Conservation (phyloP, 2,329 filamentous ascomycete genomes). For the Dendrostoma leiphaemia region DNA sequence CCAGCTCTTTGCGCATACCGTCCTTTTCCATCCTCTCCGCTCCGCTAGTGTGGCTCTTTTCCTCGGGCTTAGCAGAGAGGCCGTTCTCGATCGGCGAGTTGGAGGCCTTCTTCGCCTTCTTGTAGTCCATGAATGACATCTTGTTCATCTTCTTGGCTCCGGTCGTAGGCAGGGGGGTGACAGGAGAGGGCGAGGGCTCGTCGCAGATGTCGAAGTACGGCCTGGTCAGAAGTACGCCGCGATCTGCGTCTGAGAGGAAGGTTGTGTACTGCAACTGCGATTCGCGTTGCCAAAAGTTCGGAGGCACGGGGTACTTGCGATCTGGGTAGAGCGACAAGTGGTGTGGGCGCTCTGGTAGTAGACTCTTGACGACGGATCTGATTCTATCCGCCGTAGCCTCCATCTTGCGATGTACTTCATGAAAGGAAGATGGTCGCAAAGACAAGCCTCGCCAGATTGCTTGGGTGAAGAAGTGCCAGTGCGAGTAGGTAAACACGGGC, state of each 20-base stretch:
- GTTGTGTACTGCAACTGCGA: constrained; percentile 55
- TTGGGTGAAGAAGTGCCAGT: background rate
- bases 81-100: constrained; percentile 34
- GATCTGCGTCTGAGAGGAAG: constrained; percentile 55
- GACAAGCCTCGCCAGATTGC: constrained; percentile 8
- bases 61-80: constrained; percentile 20
- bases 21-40: constrained; percentile 19
- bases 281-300: constrained; percentile 43
- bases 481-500: background rate
- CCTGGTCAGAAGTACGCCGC: constrained; percentile 55
- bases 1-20: constrained; percentile 19
- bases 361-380: constrained; percentile 49
- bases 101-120: constrained; percentile 46
- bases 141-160: constrained; percentile 38
- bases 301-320: constrained; percentile 44
- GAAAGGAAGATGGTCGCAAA: constrained; percentile 17
- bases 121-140: constrained; percentile 58
- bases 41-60: constrained; percentile 19
- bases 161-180: constrained; percentile 22
- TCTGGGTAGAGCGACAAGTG: constrained; percentile 50
- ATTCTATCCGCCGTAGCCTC: constrained; percentile 58
- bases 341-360: constrained; percentile 52
- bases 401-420: constrained; percentile 42
- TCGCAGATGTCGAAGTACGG: constrained; percentile 58
- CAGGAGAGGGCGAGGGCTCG: constrained; percentile 37